phyloP scores from a whole-genome alignment of 345 rosid species.

The Iberis pinnata region DNA sequence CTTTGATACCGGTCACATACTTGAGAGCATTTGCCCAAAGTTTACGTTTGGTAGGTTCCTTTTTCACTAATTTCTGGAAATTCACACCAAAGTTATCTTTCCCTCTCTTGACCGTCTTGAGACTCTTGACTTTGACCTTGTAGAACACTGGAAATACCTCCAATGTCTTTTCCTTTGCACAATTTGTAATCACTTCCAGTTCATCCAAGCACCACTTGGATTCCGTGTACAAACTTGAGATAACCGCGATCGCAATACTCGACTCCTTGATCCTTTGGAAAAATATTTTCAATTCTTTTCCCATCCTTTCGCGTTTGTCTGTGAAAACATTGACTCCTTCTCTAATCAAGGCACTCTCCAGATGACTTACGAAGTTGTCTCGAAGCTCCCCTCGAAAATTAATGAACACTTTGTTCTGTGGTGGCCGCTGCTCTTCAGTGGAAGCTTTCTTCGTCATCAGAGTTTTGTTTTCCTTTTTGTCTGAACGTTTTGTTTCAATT shows the following conservation, averaged over 20 bases:
- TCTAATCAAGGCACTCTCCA: background rate
- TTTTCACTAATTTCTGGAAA: background rate
- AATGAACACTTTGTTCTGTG: conserved; percentile 21
- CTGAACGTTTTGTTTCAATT: too few relatives aligned
- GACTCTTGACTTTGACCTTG: background rate
- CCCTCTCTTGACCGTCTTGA: background rate
- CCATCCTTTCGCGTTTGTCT: conserved; percentile 5
- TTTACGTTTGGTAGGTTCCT: background rate
- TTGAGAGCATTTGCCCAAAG: background rate
- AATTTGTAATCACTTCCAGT: background rate
- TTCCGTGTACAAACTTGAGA: conserved; percentile 16
- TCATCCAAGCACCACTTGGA: background rate
- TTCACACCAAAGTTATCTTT: background rate
- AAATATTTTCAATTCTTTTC: background rate
- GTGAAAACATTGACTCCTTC: conserved; percentile 11
- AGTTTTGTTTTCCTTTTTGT: too few relatives aligned
- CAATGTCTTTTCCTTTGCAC: background rate
- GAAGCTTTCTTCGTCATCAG: too few relatives aligned
- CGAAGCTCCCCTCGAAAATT: conserved; percentile 26
- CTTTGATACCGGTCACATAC: background rate
- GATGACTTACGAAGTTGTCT: conserved; percentile 15
- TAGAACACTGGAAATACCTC: conserved; percentile 14
- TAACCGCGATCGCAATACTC: conserved; percentile 7
- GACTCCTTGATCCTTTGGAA: conserved; percentile 4
- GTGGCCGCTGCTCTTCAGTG: background rate